phyloP scores from a whole-genome alignment of 140 eudicot species.

The Stevia rebaudiana region DNA sequence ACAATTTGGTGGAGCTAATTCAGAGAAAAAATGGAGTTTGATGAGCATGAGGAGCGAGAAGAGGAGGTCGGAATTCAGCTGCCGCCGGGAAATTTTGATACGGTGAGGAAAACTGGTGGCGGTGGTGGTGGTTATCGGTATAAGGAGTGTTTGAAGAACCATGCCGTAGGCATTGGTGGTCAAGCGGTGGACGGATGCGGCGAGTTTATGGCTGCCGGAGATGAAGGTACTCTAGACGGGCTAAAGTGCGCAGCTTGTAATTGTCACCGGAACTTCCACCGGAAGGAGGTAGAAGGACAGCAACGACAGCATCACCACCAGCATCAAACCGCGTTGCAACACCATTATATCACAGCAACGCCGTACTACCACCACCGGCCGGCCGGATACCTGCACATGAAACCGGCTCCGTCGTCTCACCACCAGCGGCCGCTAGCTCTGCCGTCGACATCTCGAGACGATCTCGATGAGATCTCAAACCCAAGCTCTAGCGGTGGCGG shows the following conservation, averaged over 20 bases:
- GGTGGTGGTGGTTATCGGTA: slow-evolving; percentile 35
- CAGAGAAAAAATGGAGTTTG: slow-evolving; percentile 43
- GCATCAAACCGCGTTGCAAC: slow-evolving; percentile 12
- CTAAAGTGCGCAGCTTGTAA: slow-evolving; percentile 72
- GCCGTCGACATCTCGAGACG: slow-evolving; percentile 48
- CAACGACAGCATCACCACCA: slow-evolving; percentile 9
- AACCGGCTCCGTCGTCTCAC: slow-evolving; percentile 28
- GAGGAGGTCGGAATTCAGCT: slow-evolving; percentile 44
- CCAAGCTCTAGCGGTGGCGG: slow-evolving; percentile 62
- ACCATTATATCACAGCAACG: slow-evolving; percentile 17
- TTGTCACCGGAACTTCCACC: slow-evolving; percentile 80
- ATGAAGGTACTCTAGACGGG: slow-evolving; percentile 60
- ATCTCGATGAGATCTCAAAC: slow-evolving; percentile 63
- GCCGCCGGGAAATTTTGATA: slow-evolving; percentile 28
- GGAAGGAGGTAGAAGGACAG: slow-evolving; percentile 42
- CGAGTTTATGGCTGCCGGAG: slow-evolving; percentile 75
- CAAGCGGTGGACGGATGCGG: slow-evolving; percentile 79
- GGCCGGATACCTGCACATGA: slow-evolving; percentile 43
- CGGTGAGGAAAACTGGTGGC: slow-evolving; percentile 8
- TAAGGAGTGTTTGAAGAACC: slow-evolving; percentile 70
- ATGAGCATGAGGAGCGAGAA: slow-evolving; percentile 66
- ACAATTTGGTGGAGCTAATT: background rate
- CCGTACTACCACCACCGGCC: slow-evolving; percentile 48
- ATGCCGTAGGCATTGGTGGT: slow-evolving; percentile 62
- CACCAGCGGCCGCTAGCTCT: slow-evolving; percentile 50